Evolutionary conservation across 2,329 filamentous ascomycete species (phyloP).

Genomic region (Arthrobotrys musiformis): DNA sequence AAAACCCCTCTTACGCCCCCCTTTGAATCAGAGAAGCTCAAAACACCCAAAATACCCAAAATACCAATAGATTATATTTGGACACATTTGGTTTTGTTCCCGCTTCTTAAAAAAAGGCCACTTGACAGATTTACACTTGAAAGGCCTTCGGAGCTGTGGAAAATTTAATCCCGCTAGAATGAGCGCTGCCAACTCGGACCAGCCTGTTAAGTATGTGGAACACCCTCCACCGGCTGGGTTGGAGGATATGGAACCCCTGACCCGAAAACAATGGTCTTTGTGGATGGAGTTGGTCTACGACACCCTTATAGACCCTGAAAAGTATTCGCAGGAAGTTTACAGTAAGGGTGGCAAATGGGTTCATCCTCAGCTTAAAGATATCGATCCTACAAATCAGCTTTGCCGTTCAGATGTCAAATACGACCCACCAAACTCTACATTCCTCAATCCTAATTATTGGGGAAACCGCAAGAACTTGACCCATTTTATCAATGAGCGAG

Average conservation of each 20-base stretch:
- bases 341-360: neutral
- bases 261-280: constrained; percentile 8
- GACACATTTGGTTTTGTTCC: too few relatives aligned
- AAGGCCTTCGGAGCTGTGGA: too few relatives aligned
- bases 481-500: constrained; percentile 12
- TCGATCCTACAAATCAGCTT: constrained; percentile 11
- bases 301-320: neutral
- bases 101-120: too few relatives aligned
- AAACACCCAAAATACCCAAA: too few relatives aligned
- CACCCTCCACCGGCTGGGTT: constrained; percentile 9
- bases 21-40: too few relatives aligned
- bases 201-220: neutral
- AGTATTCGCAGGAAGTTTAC: neutral
- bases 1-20: too few relatives aligned
- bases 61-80: too few relatives aligned
- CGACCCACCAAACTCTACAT: neutral
- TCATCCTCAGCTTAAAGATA: neutral
- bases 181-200: neutral
- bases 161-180: too few relatives aligned
- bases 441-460: neutral
- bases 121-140: too few relatives aligned
- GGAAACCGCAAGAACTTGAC: neutral
- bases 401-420: neutral
- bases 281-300: constrained; percentile 31
- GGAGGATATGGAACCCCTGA: constrained; percentile 9